Evolutionary conservation across 2,329 filamentous ascomycete genomes (phyloP).

Genomic region (Diaporthe velutina): DNA sequence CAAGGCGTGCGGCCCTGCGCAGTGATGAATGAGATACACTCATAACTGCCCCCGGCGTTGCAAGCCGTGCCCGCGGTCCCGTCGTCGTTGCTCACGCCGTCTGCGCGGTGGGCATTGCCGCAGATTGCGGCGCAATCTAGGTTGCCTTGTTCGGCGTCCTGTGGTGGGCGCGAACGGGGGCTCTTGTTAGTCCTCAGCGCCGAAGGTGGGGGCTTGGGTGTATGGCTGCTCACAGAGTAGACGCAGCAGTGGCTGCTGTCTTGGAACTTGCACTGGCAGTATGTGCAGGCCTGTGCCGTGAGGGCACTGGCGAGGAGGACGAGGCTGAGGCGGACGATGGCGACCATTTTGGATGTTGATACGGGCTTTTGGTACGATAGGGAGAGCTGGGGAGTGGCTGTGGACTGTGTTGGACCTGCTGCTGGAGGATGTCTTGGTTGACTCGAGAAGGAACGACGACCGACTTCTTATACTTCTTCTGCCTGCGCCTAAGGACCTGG

Average conservation of each 20-base stretch:
- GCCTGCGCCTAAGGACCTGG: background rate
- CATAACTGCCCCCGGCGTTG: background rate
- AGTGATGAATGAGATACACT: slow-evolving; percentile 10
- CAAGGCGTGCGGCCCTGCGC: slow-evolving; percentile 11
- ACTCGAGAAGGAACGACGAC: background rate
- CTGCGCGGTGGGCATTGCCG: slow-evolving; percentile 1
- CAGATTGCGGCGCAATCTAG: background rate
- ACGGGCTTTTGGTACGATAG: background rate
- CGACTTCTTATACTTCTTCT: slow-evolving; percentile 22
- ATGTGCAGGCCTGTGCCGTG: slow-evolving; percentile 23
- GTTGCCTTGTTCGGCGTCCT: background rate
- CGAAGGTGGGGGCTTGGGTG: too few species aligned
- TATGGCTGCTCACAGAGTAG: slow-evolving; percentile 7
- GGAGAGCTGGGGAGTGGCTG: background rate
- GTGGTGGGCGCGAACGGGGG: background rate
- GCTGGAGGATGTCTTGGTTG: background rate
- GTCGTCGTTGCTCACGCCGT: background rate
- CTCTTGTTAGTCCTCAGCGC: background rate
- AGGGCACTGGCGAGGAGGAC: slow-evolving; percentile 5
- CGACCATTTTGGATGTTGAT: background rate
- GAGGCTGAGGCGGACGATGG: slow-evolving; percentile 1
- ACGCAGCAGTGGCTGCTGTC: slow-evolving; percentile 24
- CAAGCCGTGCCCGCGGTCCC: background rate
- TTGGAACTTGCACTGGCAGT: slow-evolving; percentile 26
- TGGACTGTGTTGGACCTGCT: background rate